These are phyloP conservation scores for Immersiporthe knoxdaviesiana DNA, from an alignment of 2,329 filamentous ascomycete genomes.

Conservation along the genomic window DNA sequence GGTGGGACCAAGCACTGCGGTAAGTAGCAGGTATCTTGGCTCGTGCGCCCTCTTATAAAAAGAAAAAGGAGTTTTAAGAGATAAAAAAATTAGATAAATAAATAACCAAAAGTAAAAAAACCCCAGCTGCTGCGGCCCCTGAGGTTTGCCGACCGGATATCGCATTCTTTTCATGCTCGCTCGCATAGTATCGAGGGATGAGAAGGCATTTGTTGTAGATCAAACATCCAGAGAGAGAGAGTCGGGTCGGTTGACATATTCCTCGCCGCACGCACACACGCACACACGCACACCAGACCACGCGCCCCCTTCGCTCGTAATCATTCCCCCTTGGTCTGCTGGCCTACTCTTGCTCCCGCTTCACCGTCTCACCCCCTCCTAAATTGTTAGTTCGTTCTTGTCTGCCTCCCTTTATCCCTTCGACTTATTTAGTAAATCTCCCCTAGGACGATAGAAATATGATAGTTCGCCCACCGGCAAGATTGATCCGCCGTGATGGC, in stretches of 20 bases:
- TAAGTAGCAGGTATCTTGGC: background rate
- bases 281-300: background rate
- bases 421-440: too few species aligned
- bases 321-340: background rate
- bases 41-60: background rate
- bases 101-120: background rate
- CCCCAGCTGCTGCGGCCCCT: background rate
- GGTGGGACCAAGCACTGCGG: background rate
- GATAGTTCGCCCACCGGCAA: background rate
- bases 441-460: background rate
- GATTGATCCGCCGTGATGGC: background rate
- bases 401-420: too few species aligned
- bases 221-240: background rate
- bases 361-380: background rate
- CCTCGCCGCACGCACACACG: background rate
- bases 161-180: background rate
- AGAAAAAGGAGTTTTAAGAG: too few species aligned
- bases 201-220: background rate
- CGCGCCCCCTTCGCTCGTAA: background rate
- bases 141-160: background rate
- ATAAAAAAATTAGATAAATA: too few species aligned
- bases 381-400: background rate
- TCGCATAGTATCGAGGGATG: background rate
- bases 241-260: background rate
- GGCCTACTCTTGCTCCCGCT: background rate